Conservation (phyloP, 2,329 filamentous ascomycete species). For the Monosporascus sp. region DNA sequence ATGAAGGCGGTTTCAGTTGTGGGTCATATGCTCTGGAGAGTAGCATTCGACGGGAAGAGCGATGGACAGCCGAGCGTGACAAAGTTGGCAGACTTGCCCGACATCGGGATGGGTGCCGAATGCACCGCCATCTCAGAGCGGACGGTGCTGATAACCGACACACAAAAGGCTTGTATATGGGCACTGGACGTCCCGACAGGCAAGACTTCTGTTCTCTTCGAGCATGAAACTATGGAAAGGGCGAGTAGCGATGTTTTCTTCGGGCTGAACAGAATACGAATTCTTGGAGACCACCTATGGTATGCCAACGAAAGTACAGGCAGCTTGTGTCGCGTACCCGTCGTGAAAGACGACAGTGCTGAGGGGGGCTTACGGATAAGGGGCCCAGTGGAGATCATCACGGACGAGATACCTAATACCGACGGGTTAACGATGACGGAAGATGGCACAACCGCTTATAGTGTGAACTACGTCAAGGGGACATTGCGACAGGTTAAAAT, state of each 20-base stretch:
- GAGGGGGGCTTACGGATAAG: constrained; percentile 14
- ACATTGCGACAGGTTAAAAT: constrained; percentile 7
- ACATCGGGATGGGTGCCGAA: constrained; percentile 17
- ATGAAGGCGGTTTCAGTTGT: constrained; percentile 24
- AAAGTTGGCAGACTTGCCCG: constrained; percentile 15
- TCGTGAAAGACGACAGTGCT: constrained; percentile 13
- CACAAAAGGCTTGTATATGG: constrained; percentile 20
- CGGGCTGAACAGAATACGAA: constrained; percentile 23
- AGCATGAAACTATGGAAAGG: constrained; percentile 20
- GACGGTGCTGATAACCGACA: constrained; percentile 21
- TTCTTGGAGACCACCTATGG: constrained; percentile 19
- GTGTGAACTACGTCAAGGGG: constrained; percentile 23
- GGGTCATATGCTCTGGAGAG: constrained; percentile 21
- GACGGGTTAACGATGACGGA: constrained; percentile 22
- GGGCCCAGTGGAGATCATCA: constrained; percentile 18
- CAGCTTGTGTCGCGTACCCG: constrained; percentile 21
- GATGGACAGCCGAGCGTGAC: constrained; percentile 15
- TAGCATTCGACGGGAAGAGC: constrained; percentile 24
- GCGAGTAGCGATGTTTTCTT: constrained; percentile 17
- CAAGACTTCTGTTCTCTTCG: constrained; percentile 12
- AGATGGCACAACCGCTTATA: constrained; percentile 19
- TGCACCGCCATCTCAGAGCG: constrained; percentile 18
- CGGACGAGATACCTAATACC: constrained; percentile 21
- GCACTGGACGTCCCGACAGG: constrained; percentile 21
- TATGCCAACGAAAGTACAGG: constrained; percentile 26